Conservation (phyloP, 768 basidiomycete species). For the Auricularia sp. region DNA sequence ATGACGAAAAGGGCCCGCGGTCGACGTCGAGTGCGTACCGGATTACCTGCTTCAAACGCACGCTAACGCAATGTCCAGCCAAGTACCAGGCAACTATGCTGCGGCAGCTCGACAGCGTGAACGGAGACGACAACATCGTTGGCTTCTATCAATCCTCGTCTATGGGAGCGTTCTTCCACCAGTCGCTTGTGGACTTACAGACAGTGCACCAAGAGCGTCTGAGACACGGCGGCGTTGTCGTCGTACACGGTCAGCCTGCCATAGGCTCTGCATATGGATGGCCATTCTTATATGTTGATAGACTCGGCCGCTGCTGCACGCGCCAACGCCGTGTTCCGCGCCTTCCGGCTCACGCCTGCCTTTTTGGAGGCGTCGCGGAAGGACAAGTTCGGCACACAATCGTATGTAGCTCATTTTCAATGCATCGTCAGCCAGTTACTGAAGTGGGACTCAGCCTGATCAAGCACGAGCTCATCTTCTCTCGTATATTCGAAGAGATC, state of each 20-base stretch:
- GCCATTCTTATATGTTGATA: conserved; percentile 21
- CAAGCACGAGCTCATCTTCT: conserved; percentile 73
- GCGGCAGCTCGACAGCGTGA: conserved; percentile 80
- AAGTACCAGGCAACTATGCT: conserved; percentile 82
- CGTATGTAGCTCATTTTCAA: conserved; percentile 36
- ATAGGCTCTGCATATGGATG: conserved; percentile 11
- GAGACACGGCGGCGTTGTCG: conserved; percentile 73
- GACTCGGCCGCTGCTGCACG: conserved; percentile 69
- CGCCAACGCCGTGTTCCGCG: conserved; percentile 82
- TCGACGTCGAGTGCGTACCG: too few relatives aligned
- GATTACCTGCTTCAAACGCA: too few relatives aligned
- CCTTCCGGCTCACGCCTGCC: conserved; percentile 69
- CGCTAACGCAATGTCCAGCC: conserved; percentile 27
- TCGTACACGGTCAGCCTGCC: conserved; percentile 61
- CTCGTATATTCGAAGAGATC: conserved; percentile 76
- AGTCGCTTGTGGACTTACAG: conserved; percentile 70
- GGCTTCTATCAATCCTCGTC: conserved; percentile 91
- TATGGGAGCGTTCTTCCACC: conserved; percentile 77
- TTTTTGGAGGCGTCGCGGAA: conserved; percentile 78
- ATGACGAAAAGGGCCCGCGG: conserved; percentile 50
- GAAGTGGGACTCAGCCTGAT: conserved; percentile 44
- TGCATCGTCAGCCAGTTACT: conserved; percentile 3
- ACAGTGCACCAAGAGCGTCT: conserved; percentile 78
- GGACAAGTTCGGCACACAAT: conserved; percentile 73
- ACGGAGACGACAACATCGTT: conserved; percentile 82